Base-by-base conservation (phyloP, 2,329 filamentous ascomycete species). In the Botrytis elliptica region DNA sequence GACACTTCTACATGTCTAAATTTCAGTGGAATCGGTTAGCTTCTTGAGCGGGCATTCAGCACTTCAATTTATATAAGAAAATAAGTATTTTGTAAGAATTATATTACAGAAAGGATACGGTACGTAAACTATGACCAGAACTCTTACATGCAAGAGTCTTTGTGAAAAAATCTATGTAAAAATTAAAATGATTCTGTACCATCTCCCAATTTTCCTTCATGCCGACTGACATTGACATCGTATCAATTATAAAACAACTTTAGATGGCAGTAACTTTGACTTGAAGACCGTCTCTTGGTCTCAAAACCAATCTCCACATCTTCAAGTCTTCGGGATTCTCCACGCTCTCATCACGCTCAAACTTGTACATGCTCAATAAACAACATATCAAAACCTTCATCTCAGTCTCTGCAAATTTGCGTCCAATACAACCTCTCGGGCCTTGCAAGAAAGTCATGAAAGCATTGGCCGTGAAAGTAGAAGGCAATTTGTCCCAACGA, bases 271-370 rank as follows among this genome's bases (percentile, higher is more conserved):
- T 70, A 59, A 70, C 67, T 20, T 70, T 70, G 9, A 70, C 67
- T 36, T 70, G 67, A n/a, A 70, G 25, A 40, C 84, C 84, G 74
- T 85, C 82, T 79, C 82, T 83, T 3, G 84, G 84, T 71, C 84
- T 79, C 77, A 86, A 75, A 25, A 85, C 84, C 63, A 85, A 76
- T 52, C 84, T 81, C 84, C 84, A 85, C 84, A 85, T 85, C 81
- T 86, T 86, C 81, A 83, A 82, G 22, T 81, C 79, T 78, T 85
- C 84, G 14, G 84, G 84, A 75, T 85, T 82, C 6, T 80, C 78
- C 10, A 82, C 79, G 42, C 75, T 77, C 46, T 77, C 74, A 73
- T 85, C 83, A 25, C 80, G 81, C 75, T 79, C 80, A 75, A 83
- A 83, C 3, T 70, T 75, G 76, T 79, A 83, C 77, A 79, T 77